Percentiles rank a stretch among this genome's conserved stretches.
These are phyloP conservation scores for Trichosporon ovoides DNA, from an alignment of 1,284 basidiomycete genomes.

Conservation along the genomic window DNA sequence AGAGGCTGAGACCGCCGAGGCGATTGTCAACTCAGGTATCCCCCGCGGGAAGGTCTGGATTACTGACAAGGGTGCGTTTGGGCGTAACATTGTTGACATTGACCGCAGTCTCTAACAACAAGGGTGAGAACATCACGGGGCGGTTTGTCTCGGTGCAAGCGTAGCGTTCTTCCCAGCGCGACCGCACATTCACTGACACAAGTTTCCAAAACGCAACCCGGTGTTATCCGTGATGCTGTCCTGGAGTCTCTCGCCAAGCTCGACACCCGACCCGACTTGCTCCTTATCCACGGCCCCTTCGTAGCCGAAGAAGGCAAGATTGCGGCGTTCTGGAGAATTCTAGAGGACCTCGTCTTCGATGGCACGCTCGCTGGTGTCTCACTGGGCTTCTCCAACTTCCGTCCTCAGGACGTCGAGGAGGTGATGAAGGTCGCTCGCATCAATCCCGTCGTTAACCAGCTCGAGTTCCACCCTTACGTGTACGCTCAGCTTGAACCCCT, in stretches of 20 bases:
- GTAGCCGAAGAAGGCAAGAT: constrained; percentile 29
- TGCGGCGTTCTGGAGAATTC: constrained; percentile 28
- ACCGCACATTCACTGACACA: not conserved
- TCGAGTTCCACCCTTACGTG: constrained; percentile 71
- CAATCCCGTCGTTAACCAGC: constrained; percentile 67
- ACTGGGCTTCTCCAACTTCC: constrained; percentile 46
- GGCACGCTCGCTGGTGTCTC: constrained; percentile 59
- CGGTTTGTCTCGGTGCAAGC: not conserved
- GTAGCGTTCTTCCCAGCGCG: not conserved
- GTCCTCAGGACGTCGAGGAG: constrained; percentile 38
- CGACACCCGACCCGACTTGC: constrained; percentile 31
- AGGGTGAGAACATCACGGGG: not conserved
- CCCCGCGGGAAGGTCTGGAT: constrained; percentile 51
- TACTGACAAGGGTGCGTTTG: constrained; percentile 52
- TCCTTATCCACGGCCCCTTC: constrained; percentile 37
- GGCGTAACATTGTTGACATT: not conserved
- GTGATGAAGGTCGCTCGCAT: constrained; percentile 52
- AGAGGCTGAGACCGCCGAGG: constrained; percentile 48
- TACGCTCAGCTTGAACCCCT: constrained; percentile 59
- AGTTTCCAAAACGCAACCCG: not conserved
- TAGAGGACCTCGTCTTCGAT: constrained; percentile 44
- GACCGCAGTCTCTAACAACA: constrained; percentile 12
- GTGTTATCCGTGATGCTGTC: constrained; percentile 22
- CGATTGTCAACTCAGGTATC: constrained; percentile 48
- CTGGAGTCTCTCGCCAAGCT: constrained; percentile 25